A percentile compares a stretch with the other conserved stretches of the same genome.
These are phyloP conservation scores for Neophaeococcomyces aloes DNA, from an alignment of 2,329 filamentous ascomycete genomes.

Conservation along the genomic window DNA sequence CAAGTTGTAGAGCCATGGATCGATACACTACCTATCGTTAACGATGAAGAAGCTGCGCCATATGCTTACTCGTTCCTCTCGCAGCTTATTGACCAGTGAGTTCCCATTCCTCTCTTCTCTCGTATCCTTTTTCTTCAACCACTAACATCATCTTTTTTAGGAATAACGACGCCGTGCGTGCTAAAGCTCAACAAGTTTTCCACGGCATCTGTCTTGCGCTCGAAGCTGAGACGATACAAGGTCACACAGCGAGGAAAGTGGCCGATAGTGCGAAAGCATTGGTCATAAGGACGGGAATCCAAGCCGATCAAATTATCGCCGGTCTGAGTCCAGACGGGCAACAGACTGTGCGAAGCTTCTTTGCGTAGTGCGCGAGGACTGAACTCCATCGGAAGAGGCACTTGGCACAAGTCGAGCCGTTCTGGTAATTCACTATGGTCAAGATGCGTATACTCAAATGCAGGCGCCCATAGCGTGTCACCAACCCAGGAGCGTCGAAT, in stretches of 20 bases:
- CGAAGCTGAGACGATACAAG: slow-evolving; percentile 80
- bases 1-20: slow-evolving; percentile 77
- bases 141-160: slow-evolving; percentile 38
- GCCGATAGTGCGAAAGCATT: slow-evolving; percentile 69
- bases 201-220: slow-evolving; percentile 77
- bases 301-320: slow-evolving; percentile 64
- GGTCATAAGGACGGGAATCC: slow-evolving; percentile 60
- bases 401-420: too few species aligned
- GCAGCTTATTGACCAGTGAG: slow-evolving; percentile 89
- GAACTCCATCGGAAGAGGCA: too few species aligned
- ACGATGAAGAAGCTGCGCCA: slow-evolving; percentile 93
- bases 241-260: slow-evolving; percentile 67
- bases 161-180: slow-evolving; percentile 69
- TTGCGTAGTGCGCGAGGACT: slow-evolving; percentile 30
- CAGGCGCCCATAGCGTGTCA: too few species aligned
- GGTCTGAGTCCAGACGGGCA: slow-evolving; percentile 72
- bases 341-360: slow-evolving; percentile 66
- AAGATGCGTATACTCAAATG: too few species aligned
- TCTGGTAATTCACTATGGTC: too few species aligned
- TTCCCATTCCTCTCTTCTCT: slow-evolving; percentile 22
- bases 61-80: slow-evolving; percentile 90
- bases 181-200: slow-evolving; percentile 68
- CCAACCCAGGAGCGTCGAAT: too few species aligned
- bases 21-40: slow-evolving; percentile 78
- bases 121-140: not conserved